These are phyloP conservation scores for Fagus crenata DNA, from an alignment of 306 rosid genomes.

Conservation along the genomic window DNA sequence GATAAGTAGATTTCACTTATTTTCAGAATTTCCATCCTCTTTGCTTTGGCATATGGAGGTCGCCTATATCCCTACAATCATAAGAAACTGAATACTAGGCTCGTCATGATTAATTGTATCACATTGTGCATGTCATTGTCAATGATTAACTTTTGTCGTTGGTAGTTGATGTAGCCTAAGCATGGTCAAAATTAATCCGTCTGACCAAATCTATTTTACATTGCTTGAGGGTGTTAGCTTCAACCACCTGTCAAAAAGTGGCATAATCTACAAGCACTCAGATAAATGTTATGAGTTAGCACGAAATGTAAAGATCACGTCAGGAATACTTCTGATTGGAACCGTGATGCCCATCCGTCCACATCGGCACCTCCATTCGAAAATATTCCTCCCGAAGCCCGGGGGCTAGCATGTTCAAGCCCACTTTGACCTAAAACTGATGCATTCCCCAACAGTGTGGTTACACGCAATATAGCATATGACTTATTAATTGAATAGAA, in stretches of 20 bases:
- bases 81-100: too few species aligned
- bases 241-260: constrained; percentile 67
- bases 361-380: constrained; percentile 86
- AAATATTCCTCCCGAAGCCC: constrained; percentile 94
- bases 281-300: constrained; percentile 67
- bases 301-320: constrained; percentile 59
- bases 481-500: too few species aligned
- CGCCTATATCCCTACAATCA: too few species aligned
- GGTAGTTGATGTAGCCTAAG: too few species aligned
- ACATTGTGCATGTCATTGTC: too few species aligned
- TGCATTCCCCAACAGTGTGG: constrained; percentile 99
- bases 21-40: too few species aligned
- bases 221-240: constrained; percentile 58
- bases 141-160: too few species aligned
- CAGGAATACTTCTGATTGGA: constrained; percentile 99
- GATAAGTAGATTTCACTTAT: too few species aligned
- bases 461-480: constrained; percentile 99
- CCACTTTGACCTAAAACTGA: constrained; percentile 99
- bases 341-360: constrained; percentile 95
- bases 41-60: too few species aligned
- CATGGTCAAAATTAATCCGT: too few species aligned
- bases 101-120: too few species aligned
- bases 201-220: too few species aligned
- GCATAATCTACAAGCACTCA: constrained; percentile 52
- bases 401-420: constrained; percentile 99